Evolutionary conservation across 495 filamentous ascomycete species (phyloP), one percentile per base, ranked within the genome.

Genomic region (Penicillium longicatenatum): DNA sequence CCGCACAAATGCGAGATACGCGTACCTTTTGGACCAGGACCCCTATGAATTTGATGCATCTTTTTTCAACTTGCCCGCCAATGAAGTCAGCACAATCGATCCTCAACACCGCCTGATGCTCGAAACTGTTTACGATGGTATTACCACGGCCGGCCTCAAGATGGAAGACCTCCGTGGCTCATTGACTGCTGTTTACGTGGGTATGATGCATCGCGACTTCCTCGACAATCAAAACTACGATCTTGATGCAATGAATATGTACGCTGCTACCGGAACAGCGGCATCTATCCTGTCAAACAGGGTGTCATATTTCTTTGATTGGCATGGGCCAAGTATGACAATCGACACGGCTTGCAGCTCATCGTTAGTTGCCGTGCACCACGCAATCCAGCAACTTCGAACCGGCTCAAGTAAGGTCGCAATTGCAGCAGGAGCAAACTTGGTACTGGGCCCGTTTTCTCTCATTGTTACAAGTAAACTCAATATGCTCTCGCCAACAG

Each of bases 391-490:
- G 14, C 11, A 9, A 6, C 6, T 55, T 12, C 52, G 29, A 4
- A 33, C 3, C 9, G 52, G 52, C 11, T 17, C 30, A 7, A 33
- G 12, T 8, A 14, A n/a, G 1, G 43, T 47, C 3, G 52, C 52
- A 35, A 14, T 55, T 17, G 52, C 43, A 6, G 39, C 89, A 49
- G 87, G 84, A 60, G 11, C 43, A 12, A 95, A 55, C 3, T 22
- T 53, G 39, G 5, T 53, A 30, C 12, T 53, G 30, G 21, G 49
- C 19, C 49, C 31, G 24, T 26, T 26, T 26, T 26, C 24, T 2
- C 24, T 26, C 24, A 26, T 26, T 26, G 24, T 26, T 2, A 26
- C 24, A 47, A 61, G 62, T 47, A 74, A 68, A 10, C 37, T 74
- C 19, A 56, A 69, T 6, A 74, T 76, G 72, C 64, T 76, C 2